Evolutionary conservation across 1,139 yeast species (phyloP).

Genomic region (Saccharomycopsis hybrid): DNA sequence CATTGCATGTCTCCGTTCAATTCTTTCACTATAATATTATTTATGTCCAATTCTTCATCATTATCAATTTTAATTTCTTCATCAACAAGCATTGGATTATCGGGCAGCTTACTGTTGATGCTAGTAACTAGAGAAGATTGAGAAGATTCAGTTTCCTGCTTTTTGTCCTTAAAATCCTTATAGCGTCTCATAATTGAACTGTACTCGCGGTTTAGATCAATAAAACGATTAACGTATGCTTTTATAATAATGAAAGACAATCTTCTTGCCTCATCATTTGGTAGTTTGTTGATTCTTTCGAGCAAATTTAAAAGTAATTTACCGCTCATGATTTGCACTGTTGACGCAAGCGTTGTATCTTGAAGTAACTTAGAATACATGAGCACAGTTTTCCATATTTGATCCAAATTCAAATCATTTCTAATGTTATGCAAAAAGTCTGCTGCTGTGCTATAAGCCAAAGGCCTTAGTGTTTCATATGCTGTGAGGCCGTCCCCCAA

Average conservation of each 20-base stretch:
- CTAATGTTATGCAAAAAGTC: conserved; percentile 93
- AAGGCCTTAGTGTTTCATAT: conserved; percentile 75
- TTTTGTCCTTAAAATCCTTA: conserved; percentile 42
- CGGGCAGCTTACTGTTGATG: conserved; percentile 18
- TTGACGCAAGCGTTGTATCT: conserved; percentile 77
- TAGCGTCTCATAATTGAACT: conserved; percentile 62
- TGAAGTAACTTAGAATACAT: conserved; percentile 78
- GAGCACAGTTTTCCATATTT: conserved; percentile 81
- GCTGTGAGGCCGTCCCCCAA: conserved; percentile 93
- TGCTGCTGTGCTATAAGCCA: conserved; percentile 94
- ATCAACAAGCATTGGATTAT: conserved; percentile 13
- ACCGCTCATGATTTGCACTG: conserved; percentile 97
- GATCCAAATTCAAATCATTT: conserved; percentile 73
- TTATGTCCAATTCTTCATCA: conserved; percentile 20
- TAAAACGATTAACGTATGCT: conserved; percentile 80
- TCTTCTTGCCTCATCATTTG: conserved; percentile 81
- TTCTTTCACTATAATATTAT: conserved; percentile 4
- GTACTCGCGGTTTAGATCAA: conserved; percentile 66
- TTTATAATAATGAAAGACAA: conserved; percentile 76
- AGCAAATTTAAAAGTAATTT: conserved; percentile 80
- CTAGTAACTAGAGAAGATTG: background rate
- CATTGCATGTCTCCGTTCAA: conserved; percentile 7
- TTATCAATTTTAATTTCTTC: conserved; percentile 25
- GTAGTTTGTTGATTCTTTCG: conserved; percentile 79
- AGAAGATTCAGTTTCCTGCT: conserved; percentile 23